These are phyloP conservation scores for Pythium graminicola DNA, from an alignment of 352 stramenopile genomes.

Conservation along the genomic window DNA sequence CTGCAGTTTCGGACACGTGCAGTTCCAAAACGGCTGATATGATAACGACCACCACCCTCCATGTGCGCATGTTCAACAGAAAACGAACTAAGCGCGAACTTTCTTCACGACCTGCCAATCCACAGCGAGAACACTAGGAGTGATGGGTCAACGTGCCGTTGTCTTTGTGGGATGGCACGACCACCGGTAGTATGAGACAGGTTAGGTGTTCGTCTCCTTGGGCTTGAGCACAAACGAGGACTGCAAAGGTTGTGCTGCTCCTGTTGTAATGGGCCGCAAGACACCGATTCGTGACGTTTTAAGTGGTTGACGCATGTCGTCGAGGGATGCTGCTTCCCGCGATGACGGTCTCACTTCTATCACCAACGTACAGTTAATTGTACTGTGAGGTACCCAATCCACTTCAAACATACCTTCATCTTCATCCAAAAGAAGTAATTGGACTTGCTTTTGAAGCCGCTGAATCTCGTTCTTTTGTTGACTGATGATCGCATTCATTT, in stretches of 20 bases:
- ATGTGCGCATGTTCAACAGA: constrained; percentile 1
- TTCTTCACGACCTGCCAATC: too few relatives aligned
- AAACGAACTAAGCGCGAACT: not conserved
- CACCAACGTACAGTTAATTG: too few relatives aligned
- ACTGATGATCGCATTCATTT: constrained; percentile 40
- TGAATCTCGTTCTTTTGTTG: constrained; percentile 68
- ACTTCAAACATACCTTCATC: constrained; percentile 6
- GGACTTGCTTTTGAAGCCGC: constrained; percentile 55
- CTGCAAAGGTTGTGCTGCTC: constrained; percentile 19
- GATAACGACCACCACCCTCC: constrained; percentile 2
- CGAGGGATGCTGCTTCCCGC: not conserved
- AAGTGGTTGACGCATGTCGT: constrained; percentile 11
- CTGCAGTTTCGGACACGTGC: not conserved
- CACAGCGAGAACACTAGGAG: too few relatives aligned
- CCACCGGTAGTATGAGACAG: too few relatives aligned
- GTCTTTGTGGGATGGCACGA: too few relatives aligned
- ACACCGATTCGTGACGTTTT: constrained; percentile 12
- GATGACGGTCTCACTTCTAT: constrained; percentile 6
- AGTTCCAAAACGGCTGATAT: constrained; percentile 7
- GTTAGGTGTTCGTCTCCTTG: constrained; percentile 13
- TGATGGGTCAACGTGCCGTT: too few relatives aligned
- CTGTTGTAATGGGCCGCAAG: constrained; percentile 9
- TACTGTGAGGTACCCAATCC: too few relatives aligned
- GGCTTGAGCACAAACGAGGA: constrained; percentile 45
- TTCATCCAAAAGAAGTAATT: constrained; percentile 46